Conservation (phyloP, 306 rosid genomes). For the Fagus sylvatica region DNA sequence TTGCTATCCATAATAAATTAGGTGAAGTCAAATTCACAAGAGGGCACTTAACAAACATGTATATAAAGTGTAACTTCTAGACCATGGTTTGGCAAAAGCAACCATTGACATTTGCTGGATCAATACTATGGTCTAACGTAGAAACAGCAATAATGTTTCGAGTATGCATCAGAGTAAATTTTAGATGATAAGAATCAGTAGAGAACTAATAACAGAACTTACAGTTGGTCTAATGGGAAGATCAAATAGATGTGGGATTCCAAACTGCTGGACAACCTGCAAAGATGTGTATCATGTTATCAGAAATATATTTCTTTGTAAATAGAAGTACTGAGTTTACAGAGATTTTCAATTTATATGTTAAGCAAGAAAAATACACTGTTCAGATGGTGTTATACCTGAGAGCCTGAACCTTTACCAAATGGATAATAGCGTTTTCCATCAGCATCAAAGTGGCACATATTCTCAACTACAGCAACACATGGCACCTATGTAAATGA, state of each 20-base stretch:
- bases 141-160: background rate
- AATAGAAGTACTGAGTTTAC: background rate
- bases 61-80: background rate
- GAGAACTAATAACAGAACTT: conserved; percentile 33
- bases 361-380: conserved; percentile 6
- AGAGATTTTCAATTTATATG: background rate
- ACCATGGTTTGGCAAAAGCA: no score
- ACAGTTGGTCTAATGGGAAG: conserved; percentile 95
- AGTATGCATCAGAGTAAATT: background rate
- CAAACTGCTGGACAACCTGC: conserved; percentile 97
- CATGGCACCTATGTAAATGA: conserved; percentile 74
- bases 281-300: conserved; percentile 31
- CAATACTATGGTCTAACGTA: background rate
- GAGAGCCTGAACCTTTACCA: conserved; percentile 94
- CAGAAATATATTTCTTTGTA: conserved; percentile 6
- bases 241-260: conserved; percentile 95
- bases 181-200: background rate
- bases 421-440: conserved; percentile 94
- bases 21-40: background rate
- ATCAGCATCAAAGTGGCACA: conserved; percentile 98
- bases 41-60: background rate
- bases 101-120: background rate
- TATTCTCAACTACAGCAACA: conserved; percentile 96
- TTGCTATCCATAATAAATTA: background rate
- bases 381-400: conserved; percentile 48